Conservation (phyloP, 345 rosid genomes). For the Eucalyptus marginata region DNA sequence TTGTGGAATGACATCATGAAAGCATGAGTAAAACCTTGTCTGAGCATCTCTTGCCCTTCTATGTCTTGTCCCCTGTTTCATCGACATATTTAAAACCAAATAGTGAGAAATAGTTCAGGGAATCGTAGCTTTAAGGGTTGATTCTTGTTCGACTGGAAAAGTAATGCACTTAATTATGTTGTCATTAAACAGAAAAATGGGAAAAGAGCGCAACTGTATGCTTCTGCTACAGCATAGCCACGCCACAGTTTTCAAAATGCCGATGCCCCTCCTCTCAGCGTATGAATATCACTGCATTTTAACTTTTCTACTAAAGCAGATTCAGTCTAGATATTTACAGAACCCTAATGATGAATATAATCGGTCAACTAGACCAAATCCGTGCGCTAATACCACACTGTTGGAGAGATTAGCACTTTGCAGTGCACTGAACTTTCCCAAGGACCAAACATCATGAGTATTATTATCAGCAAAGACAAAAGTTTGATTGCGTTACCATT, state of each 20-base stretch:
- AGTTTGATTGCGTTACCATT: slow-evolving; percentile 32
- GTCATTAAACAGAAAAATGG: neutral
- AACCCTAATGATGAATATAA: neutral
- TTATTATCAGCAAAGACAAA: neutral
- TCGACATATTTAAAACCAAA: neutral
- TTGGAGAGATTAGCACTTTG: neutral
- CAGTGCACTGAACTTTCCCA: neutral
- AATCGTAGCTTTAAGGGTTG: neutral
- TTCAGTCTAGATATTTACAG: neutral
- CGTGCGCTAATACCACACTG: neutral
- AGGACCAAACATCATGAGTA: neutral
- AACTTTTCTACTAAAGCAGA: neutral
- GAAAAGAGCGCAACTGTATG: neutral
- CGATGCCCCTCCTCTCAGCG: neutral
- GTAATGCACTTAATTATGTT: neutral
- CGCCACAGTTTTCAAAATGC: neutral
- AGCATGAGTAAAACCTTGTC: slow-evolving; percentile 84
- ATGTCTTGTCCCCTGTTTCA: slow-evolving; percentile 65
- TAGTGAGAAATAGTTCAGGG: neutral
- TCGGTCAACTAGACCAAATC: neutral
- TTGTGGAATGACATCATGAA: slow-evolving; percentile 69
- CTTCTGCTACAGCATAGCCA: neutral
- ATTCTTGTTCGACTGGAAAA: neutral
- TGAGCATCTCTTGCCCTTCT: slow-evolving; percentile 81
- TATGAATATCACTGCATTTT: neutral